Percentiles rank a stretch among this genome's conserved stretches.
These are phyloP conservation scores for Daucus carota DNA, from an alignment of 129 eudicot genomes.

Conservation along the genomic window DNA sequence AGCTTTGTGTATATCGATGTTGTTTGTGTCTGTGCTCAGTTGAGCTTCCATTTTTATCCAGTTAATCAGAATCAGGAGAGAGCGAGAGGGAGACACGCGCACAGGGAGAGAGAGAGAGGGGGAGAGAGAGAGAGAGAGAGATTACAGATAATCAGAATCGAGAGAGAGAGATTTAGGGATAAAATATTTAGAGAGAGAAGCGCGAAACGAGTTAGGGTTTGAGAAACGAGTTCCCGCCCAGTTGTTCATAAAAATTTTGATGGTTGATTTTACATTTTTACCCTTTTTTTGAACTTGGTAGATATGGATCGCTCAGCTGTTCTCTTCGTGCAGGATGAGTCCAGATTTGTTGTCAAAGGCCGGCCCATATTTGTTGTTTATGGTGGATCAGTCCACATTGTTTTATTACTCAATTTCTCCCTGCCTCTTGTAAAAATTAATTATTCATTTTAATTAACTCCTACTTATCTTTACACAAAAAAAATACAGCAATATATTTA, in stretches of 20 bases:
- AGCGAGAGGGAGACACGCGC: background rate
- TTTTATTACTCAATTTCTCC: too few relatives aligned
- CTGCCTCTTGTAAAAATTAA: too few relatives aligned
- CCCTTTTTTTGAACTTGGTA: background rate
- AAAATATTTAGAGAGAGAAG: slow-evolving; percentile 1
- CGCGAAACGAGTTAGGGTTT: background rate
- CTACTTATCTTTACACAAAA: too few relatives aligned
- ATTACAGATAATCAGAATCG: too few relatives aligned
- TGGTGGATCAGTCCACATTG: background rate
- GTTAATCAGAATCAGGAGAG: too few relatives aligned
- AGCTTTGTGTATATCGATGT: slow-evolving; percentile 33
- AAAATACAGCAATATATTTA: too few relatives aligned
- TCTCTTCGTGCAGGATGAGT: background rate
- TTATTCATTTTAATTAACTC: too few relatives aligned
- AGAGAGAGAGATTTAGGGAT: background rate
- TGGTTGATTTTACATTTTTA: background rate
- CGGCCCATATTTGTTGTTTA: background rate
- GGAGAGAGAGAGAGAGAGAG: background rate
- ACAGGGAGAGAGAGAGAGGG: background rate
- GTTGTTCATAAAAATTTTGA: background rate
- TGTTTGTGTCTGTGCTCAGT: slow-evolving; percentile 5
- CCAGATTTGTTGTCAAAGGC: background rate
- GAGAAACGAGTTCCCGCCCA: background rate
- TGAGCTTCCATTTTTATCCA: slow-evolving; percentile 28
- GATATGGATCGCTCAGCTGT: background rate